Evolutionary conservation across 257 asterid genomes (phyloP).

Genomic region (Capsicum baccatum): DNA sequence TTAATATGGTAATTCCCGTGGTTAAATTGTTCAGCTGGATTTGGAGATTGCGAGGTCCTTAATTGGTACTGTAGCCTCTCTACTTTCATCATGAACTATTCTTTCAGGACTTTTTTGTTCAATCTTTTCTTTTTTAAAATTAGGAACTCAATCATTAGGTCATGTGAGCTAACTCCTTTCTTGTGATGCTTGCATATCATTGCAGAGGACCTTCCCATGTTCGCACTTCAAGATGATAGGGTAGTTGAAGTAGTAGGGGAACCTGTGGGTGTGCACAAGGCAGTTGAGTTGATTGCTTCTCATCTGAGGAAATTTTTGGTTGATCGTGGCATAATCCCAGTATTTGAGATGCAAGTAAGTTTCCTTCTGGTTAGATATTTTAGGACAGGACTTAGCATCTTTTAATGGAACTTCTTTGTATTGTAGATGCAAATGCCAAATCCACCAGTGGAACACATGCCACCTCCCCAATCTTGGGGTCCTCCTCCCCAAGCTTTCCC

Average conservation of each 20-base stretch:
- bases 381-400: background rate
- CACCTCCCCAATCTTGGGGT: slow-evolving; percentile 83
- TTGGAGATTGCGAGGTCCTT: slow-evolving; percentile 25
- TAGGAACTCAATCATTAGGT: background rate
- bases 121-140: background rate
- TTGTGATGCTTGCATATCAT: slow-evolving; percentile 23
- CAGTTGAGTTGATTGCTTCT: slow-evolving; percentile 75
- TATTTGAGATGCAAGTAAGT: slow-evolving; percentile 85
- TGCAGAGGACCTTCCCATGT: slow-evolving; percentile 84
- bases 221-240: slow-evolving; percentile 90
- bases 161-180: background rate
- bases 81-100: slow-evolving; percentile 23
- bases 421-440: slow-evolving; percentile 70
- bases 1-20: background rate
- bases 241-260: slow-evolving; percentile 90
- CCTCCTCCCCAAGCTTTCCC: slow-evolving; percentile 79
- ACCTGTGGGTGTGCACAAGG: slow-evolving; percentile 75
- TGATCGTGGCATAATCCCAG: slow-evolving; percentile 76
- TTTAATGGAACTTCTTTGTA: slow-evolving; percentile 23
- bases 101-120: slow-evolving; percentile 11
- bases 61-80: slow-evolving; percentile 27
- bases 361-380: slow-evolving; percentile 28
- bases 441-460: slow-evolving; percentile 67
- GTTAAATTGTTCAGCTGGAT: slow-evolving; percentile 27
- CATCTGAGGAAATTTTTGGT: slow-evolving; percentile 87